phyloP scores from a whole-genome alignment of 495 filamentous ascomycete genomes.

The Staphylotrichum longicolle region DNA sequence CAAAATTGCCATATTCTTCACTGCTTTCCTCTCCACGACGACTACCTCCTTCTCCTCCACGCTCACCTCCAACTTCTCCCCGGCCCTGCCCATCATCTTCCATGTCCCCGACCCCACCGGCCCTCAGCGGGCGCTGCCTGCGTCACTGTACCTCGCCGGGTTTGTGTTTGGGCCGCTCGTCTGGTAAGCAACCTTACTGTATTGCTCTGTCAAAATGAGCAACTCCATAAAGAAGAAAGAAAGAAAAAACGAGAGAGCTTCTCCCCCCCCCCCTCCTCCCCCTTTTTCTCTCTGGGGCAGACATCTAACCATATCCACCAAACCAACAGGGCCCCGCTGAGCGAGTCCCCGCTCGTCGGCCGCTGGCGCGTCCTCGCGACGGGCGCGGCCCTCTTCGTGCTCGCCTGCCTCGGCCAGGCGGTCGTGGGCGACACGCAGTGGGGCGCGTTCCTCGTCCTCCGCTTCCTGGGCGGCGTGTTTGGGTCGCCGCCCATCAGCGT shows the following conservation, averaged over 20 bases:
- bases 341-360: slow-evolving; percentile 63
- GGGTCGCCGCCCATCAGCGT: slow-evolving; percentile 76
- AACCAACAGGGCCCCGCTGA: slow-evolving; percentile 33
- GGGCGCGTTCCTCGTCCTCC: slow-evolving; percentile 28
- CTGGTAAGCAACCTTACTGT: slow-evolving; percentile 11
- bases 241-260: too few relatives aligned
- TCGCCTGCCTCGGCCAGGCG: slow-evolving; percentile 72
- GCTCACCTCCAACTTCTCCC: slow-evolving; percentile 30
- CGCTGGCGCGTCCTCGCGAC: slow-evolving; percentile 67
- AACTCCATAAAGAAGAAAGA: too few relatives aligned
- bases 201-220: too few relatives aligned
- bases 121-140: slow-evolving; percentile 29
- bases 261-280: neutral
- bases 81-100: slow-evolving; percentile 20
- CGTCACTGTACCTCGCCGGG: slow-evolving; percentile 57
- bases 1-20: slow-evolving; percentile 25
- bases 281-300: neutral
- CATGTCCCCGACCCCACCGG: slow-evolving; percentile 21
- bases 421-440: slow-evolving; percentile 54
- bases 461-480: slow-evolving; percentile 57
- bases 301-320: neutral
- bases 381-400: slow-evolving; percentile 65
- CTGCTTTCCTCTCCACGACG: slow-evolving; percentile 24
- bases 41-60: slow-evolving; percentile 25
- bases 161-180: slow-evolving; percentile 58